A percentile compares a stretch with the other conserved stretches of the same genome.
phyloP scores from a whole-genome alignment of 371 early-diverging fungal species.

The Zopfochytrium polystomum region DNA sequence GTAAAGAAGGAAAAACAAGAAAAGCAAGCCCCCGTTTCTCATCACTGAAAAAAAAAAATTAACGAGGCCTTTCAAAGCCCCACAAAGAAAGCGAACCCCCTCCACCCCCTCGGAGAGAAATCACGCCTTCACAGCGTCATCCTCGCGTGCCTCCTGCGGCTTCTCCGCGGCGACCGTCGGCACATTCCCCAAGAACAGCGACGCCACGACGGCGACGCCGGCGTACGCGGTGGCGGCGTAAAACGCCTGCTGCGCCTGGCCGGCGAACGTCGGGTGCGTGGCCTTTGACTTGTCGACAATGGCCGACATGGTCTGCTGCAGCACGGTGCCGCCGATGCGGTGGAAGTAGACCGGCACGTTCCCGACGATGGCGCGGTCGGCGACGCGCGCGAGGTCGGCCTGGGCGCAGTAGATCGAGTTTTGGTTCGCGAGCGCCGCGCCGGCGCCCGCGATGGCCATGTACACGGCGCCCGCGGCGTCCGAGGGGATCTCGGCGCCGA shows the following conservation, averaged over 20 bases:
- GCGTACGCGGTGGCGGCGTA: neutral
- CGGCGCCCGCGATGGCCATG: constrained; percentile 4
- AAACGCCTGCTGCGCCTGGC: neutral
- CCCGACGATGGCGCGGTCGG: constrained; percentile 2
- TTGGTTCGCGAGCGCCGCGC: constrained; percentile 6
- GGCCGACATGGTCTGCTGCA: neutral
- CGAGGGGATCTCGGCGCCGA: neutral
- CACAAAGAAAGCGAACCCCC: too few relatives aligned
- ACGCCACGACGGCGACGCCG: neutral
- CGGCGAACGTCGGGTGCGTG: neutral
- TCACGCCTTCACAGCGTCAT: too few relatives aligned
- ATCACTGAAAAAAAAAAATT: too few relatives aligned
- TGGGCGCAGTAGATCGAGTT: neutral
- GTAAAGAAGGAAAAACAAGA: too few relatives aligned
- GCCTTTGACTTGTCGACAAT: neutral
- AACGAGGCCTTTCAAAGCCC: too few relatives aligned
- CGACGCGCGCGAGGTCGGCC: neutral
- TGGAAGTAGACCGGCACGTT: constrained; percentile 8
- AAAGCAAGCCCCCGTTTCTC: too few relatives aligned
- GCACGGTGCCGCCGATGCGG: constrained; percentile 6
- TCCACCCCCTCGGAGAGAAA: too few relatives aligned
- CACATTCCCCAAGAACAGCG: neutral
- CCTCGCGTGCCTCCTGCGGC: too few relatives aligned
- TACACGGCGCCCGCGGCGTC: constrained; percentile 1
- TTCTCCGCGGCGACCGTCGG: too few relatives aligned